phyloP scores from a whole-genome alignment of 306 rosid species.

The Cucurbita pepo region DNA sequence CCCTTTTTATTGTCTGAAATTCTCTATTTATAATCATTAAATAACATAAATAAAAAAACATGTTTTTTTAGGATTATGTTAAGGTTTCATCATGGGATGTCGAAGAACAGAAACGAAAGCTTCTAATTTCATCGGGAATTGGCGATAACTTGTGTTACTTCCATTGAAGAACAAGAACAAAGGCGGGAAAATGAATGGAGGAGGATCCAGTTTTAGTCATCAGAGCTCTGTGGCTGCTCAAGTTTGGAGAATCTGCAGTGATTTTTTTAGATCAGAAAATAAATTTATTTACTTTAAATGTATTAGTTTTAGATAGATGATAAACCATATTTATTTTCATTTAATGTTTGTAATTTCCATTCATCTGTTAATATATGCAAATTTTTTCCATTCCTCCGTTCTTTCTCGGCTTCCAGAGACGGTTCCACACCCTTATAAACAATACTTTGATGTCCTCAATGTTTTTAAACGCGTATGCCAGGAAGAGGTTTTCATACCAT shows the following conservation, averaged over 20 bases:
- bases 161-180: conserved; percentile 16
- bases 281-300: background rate
- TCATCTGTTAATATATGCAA: conserved; percentile 1
- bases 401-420: too few relatives aligned
- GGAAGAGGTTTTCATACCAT: too few relatives aligned
- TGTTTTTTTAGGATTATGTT: conserved; percentile 48
- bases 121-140: conserved; percentile 51
- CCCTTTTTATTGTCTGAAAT: too few relatives aligned
- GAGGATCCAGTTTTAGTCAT: too few relatives aligned
- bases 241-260: background rate
- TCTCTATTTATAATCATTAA: too few relatives aligned
- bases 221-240: background rate
- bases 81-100: conserved; percentile 47
- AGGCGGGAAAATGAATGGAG: background rate
- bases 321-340: background rate
- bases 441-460: too few relatives aligned
- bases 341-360: background rate
- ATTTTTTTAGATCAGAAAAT: background rate
- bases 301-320: background rate
- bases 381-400: background rate
- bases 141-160: conserved; percentile 42
- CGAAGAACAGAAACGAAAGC: conserved; percentile 63
- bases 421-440: too few relatives aligned
- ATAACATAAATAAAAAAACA: background rate
- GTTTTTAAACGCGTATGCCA: too few relatives aligned